Evolutionary conservation across 352 stramenopile genomes (phyloP), one percentile per base, ranked within the genome.

Genomic region (Globisporangium iwayamae): DNA sequence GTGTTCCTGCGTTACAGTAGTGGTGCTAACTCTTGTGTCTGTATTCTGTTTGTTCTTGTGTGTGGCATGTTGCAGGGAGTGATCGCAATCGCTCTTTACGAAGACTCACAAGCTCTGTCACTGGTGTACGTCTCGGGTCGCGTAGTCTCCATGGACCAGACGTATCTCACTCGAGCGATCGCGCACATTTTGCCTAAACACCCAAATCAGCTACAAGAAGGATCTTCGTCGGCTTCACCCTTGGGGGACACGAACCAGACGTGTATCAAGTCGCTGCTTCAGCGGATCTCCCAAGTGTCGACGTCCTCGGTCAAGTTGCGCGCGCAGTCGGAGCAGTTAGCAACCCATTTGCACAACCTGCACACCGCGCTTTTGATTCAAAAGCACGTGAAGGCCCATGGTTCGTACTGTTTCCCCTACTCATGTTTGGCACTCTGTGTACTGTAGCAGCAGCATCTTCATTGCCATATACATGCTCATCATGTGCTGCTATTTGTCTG

Each of bases 311-410:
- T 56, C 18, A 50, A 25, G 20, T 58, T 82, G n/a, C 62, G 62
- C 5, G 22, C 59, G 2, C 66, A 74, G 20, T 89, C 79, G 18
- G 61, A 71, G 41, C 62, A 72, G 34, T 63, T 83, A 39, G 76
- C 85, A 30, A 11, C 46, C 13, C 66, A 83, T 13, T 65, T 91
- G 2, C 68, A 69, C 32, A 69, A 59, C 2, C 53, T 87, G 10
- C 65, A 88, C 60, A 72, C 82, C 8, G 76, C 72, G 16, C 70
- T 88, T 13, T 64, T 81, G 54, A 64, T 89, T 14, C 67, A 82
- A 9, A 70, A 62, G 14, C 53, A 68, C 30, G 51, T 70, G 9
- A 22, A 64, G 10, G n/a, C 50, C 1, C 59, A 52, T 2, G 65
- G 65, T 70, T 22, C 45, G 56, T 62, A n/a, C 18, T 56, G 13